Percentiles rank a stretch among this genome's conserved stretches.
Conservation (phyloP, 139 green algal species). For the Yamagishiella unicocca region DNA sequence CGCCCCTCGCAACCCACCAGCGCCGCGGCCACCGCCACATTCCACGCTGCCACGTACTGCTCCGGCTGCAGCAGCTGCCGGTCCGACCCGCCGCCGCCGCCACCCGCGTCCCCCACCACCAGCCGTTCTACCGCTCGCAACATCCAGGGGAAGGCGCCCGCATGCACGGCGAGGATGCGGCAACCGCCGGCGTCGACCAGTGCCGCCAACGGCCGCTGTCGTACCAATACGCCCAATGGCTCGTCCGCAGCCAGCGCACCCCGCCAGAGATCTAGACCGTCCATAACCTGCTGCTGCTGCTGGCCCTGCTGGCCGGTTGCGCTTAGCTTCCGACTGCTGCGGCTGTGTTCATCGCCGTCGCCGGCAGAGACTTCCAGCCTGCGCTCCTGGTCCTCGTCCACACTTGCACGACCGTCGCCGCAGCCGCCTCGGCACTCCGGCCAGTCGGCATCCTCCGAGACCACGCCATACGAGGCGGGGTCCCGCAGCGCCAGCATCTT, state of each 20-base stretch:
- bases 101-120: background rate
- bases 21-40: background rate
- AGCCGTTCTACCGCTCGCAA: slow-evolving; percentile 5
- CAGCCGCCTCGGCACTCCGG: too few species aligned
- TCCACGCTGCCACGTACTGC: slow-evolving; percentile 25
- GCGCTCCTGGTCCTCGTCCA: background rate
- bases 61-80: background rate
- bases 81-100: background rate
- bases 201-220: background rate
- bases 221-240: background rate
- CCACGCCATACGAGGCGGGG: too few species aligned
- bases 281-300: background rate
- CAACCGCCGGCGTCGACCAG: background rate
- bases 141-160: slow-evolving; percentile 33
- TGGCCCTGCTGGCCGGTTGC: background rate
- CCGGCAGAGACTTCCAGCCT: background rate
- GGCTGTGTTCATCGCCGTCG: too few species aligned
- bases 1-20: slow-evolving; percentile 12
- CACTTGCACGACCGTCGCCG: background rate
- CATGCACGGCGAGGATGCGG: slow-evolving; percentile 26
- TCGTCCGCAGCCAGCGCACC: background rate
- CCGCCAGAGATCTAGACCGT: background rate
- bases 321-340: too few species aligned
- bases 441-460: too few species aligned
- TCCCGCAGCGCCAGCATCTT: too few species aligned